Evolutionary conservation across 345 rosid species (phyloP), one percentile per base, ranked within the genome.

Genomic region (Lumnitzera racemosa): DNA sequence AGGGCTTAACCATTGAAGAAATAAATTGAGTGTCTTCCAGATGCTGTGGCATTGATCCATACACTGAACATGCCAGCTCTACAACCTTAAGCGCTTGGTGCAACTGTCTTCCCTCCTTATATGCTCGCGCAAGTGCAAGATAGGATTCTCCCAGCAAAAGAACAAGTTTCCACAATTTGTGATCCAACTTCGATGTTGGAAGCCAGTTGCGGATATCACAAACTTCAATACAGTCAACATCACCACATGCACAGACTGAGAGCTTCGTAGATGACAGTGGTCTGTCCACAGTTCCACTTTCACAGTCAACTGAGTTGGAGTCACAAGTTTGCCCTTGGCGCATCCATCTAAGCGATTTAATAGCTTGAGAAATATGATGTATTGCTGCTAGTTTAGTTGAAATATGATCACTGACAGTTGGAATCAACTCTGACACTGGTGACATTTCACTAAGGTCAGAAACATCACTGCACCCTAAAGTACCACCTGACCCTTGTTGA

Each of bases 171-270:
- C 98, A 92, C 75, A 85, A 49, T 67, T 79, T 92, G 65, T 83
- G 76, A 69, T 92, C 96, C 70, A 92, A 64, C 64, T 87, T 84
- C 25, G 96, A 89, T 48, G 84, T 89, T 62, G 96, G 96, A 53
- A 92, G 86, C 98, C 98, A 92, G 61, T 89, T 88, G 54, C 88
- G 80, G 64, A 92, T 87, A 70, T 92, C 98, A 69, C 97, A 92
- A 62, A 92, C 88, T 80, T 89, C 97, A 69, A 92, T 89, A 76
- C 98, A 92, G 66, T 92, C 98, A 55, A 88, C 65, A 81, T 92
- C 96, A 75, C 96, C 98, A 75, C 98, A 92, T 29, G 88, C 77
- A 74, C 98, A 92, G 66, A 83, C 83, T 52, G 89, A 82, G 69
- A 85, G 70, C 50, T 76, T 76, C 24, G 41, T 46, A 20, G 80